Evolutionary conservation across 2,329 filamentous ascomycete species (phyloP).

Genomic region (Cladophialophora chaetospira): DNA sequence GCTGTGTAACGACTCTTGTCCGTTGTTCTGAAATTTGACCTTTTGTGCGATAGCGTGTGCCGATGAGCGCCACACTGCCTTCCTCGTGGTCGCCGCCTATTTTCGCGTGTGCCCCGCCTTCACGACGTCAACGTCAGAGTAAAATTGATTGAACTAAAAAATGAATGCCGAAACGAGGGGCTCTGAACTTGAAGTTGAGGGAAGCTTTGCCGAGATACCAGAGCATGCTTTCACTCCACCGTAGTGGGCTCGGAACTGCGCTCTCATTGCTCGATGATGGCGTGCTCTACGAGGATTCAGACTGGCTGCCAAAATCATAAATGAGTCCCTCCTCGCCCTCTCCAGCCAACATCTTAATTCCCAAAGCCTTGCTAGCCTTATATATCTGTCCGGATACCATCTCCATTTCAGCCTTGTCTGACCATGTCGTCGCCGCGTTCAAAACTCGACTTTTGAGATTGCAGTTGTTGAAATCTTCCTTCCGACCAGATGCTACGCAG

Average conservation of each 20-base stretch:
- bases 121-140: too few species aligned
- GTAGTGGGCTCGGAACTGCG: too few species aligned
- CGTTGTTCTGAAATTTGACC: too few species aligned
- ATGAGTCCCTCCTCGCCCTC: neutral
- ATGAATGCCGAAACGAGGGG: too few species aligned
- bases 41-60: too few species aligned
- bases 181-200: too few species aligned
- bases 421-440: neutral
- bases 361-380: neutral
- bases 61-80: too few species aligned
- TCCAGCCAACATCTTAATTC: neutral
- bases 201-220: neutral
- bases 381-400: neutral
- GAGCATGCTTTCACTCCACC: neutral
- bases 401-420: neutral
- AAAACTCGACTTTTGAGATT: neutral
- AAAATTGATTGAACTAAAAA: too few species aligned
- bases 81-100: too few species aligned
- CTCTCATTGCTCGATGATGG: neutral
- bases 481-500: constrained; percentile 1
- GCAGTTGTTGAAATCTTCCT: neutral
- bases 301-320: too few species aligned
- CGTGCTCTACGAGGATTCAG: neutral
- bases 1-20: neutral
- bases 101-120: too few species aligned